phyloP scores from a whole-genome alignment of 176 grass and related monocot species.

The Triticum dicoccoides region DNA sequence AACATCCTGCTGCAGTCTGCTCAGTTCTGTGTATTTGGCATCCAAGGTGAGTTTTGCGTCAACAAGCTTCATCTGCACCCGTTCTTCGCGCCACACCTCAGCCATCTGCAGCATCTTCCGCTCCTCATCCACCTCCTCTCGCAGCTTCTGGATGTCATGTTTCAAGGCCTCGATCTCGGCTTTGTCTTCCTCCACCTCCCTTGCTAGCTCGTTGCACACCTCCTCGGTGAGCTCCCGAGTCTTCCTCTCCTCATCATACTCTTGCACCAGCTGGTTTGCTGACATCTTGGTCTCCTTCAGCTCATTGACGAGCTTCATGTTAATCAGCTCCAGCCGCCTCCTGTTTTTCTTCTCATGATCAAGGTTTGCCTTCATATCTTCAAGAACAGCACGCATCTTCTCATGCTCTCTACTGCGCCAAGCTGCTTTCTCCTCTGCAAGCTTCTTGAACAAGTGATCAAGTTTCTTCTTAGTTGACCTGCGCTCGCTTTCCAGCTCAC shows the following conservation, averaged over 20 bases:
- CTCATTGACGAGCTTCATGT: constrained; percentile 81
- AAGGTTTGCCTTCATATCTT: constrained; percentile 88
- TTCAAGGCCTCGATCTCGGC: constrained; percentile 82
- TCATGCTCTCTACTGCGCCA: constrained; percentile 92
- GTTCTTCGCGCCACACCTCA: constrained; percentile 96
- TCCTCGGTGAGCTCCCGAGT: constrained; percentile 81
- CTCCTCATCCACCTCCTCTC: constrained; percentile 86
- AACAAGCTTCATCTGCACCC: constrained; percentile 96
- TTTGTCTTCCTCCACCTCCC: constrained; percentile 95
- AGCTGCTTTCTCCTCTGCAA: constrained; percentile 81
- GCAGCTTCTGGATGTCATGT: constrained; percentile 59
- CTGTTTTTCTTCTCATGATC: constrained; percentile 82
- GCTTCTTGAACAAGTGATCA: constrained; percentile 88
- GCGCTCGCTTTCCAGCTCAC: constrained; percentile 69
- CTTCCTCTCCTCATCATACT: constrained; percentile 83
- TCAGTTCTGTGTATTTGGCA: constrained; percentile 65
- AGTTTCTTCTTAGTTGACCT: constrained; percentile 83
- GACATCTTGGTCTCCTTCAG: constrained; percentile 72
- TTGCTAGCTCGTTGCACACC: constrained; percentile 88
- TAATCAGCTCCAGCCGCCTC: constrained; percentile 64
- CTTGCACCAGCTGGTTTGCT: constrained; percentile 71
- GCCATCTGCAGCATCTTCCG: constrained; percentile 97
- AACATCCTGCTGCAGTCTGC: constrained; percentile 58
- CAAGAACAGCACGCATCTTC: constrained; percentile 70
- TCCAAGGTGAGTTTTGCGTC: constrained; percentile 93